phyloP scores from a whole-genome alignment of 1,284 basidiomycete species.

The Malassezia dermatis region DNA sequence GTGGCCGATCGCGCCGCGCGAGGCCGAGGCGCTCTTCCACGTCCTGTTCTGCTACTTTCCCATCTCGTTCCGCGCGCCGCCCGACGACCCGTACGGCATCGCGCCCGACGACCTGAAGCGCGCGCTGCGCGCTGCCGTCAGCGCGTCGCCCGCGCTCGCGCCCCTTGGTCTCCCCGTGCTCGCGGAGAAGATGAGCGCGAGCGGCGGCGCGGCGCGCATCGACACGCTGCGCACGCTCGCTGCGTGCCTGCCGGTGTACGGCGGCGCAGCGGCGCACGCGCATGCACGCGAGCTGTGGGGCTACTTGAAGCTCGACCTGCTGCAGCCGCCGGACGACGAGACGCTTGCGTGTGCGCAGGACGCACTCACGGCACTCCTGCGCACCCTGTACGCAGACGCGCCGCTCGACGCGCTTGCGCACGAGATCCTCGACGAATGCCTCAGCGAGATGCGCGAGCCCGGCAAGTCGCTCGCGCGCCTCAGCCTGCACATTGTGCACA shows the following conservation, averaged over 20 bases:
- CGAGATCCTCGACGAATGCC: slow-evolving; percentile 32
- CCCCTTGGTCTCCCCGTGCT: slow-evolving; percentile 75
- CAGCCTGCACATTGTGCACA: slow-evolving; percentile 24
- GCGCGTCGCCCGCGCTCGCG: slow-evolving; percentile 71
- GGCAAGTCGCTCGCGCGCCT: slow-evolving; percentile 34
- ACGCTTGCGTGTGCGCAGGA: slow-evolving; percentile 26
- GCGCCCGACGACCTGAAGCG: slow-evolving; percentile 73
- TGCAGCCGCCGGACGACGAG: slow-evolving; percentile 44
- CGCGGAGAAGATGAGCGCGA: slow-evolving; percentile 79
- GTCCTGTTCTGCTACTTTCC: slow-evolving; percentile 98
- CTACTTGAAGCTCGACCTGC: slow-evolving; percentile 40
- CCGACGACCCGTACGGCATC: slow-evolving; percentile 88
- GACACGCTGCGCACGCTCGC: slow-evolving; percentile 38
- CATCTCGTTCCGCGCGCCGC: slow-evolving; percentile 88
- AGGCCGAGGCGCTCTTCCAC: slow-evolving; percentile 72
- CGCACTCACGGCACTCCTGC: slow-evolving; percentile 30
- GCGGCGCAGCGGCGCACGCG: slow-evolving; percentile 29
- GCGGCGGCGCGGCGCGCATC: slow-evolving; percentile 67
- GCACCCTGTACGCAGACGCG: slow-evolving; percentile 25
- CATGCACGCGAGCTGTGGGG: slow-evolving; percentile 36
- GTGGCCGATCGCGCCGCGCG: slow-evolving; percentile 63
- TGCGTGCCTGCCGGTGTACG: slow-evolving; percentile 40
- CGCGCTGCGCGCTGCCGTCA: slow-evolving; percentile 63
- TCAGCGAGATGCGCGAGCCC: slow-evolving; percentile 32
- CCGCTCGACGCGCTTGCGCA: slow-evolving; percentile 27